These are phyloP conservation scores for Deuterostichococcus epilithicus DNA, from an alignment of 139 green algal species.

Conservation along the genomic window DNA sequence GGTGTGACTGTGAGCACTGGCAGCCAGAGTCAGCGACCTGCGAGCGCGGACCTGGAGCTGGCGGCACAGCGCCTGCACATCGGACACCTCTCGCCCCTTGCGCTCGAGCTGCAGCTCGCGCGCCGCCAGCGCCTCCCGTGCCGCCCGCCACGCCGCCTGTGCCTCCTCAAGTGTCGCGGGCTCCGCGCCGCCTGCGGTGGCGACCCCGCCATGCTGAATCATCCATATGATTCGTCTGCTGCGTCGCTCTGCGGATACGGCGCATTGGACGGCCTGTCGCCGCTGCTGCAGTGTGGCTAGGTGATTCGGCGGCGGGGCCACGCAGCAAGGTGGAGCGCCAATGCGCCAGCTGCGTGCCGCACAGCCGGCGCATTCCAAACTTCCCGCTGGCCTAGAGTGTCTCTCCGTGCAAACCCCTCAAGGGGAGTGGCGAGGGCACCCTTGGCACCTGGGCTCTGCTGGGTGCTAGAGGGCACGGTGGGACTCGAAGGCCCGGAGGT, in stretches of 20 bases:
- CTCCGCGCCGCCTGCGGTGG: background rate
- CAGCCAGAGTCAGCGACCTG: background rate
- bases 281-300: no score
- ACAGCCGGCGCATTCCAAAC: background rate
- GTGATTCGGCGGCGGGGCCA: no score
- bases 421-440: no score
- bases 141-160: slow-evolving; percentile 16
- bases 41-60: slow-evolving; percentile 16
- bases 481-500: background rate
- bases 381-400: no score
- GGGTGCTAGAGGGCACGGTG: background rate
- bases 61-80: slow-evolving; percentile 15
- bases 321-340: background rate
- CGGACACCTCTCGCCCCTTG: slow-evolving; percentile 42
- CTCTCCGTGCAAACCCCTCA: no score
- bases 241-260: no score
- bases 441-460: background rate
- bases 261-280: no score
- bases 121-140: slow-evolving; percentile 37
- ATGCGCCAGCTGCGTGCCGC: background rate
- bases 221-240: background rate
- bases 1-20: background rate
- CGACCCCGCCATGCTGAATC: background rate
- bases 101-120: slow-evolving; percentile 58
- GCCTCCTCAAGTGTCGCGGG: slow-evolving; percentile 4